These are phyloP conservation scores for Aspergillus diversus DNA, from an alignment of 495 filamentous ascomycete genomes.

Conservation along the genomic window DNA sequence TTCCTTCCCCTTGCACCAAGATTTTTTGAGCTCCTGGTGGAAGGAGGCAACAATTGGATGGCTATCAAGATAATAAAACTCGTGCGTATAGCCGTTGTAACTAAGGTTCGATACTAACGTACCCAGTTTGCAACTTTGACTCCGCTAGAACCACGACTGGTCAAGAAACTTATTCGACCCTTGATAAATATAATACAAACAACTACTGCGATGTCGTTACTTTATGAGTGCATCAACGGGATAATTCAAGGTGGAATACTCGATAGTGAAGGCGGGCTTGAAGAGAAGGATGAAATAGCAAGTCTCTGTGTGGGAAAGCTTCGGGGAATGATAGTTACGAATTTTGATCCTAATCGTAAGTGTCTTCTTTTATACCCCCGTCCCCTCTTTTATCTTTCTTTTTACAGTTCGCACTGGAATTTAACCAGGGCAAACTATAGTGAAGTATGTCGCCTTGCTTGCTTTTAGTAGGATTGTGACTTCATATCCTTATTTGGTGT, in stretches of 20 bases:
- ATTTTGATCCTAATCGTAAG: conserved; percentile 90
- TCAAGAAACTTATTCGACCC: conserved; percentile 93
- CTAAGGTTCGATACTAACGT: conserved; percentile 21
- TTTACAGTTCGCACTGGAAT: background rate
- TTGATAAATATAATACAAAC: conserved; percentile 90
- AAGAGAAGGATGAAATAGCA: conserved; percentile 91
- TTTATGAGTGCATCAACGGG: conserved; percentile 98
- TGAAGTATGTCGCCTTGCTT: conserved; percentile 95
- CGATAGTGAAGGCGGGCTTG: conserved; percentile 71
- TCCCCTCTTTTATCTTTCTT: background rate
- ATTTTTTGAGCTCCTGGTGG: conserved; percentile 89
- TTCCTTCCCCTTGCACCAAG: conserved; percentile 91
- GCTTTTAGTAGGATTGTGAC: conserved; percentile 93
- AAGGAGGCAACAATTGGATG: conserved; percentile 98
- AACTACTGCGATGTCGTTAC: conserved; percentile 91
- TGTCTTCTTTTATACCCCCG: background rate
- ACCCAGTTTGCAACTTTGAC: conserved; percentile 90
- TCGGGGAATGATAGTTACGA: conserved; percentile 87
- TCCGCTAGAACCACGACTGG: conserved; percentile 86
- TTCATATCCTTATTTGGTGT: conserved; percentile 84
- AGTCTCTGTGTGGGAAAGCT: conserved; percentile 89
- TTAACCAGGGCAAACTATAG: conserved; percentile 42
- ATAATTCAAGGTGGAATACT: conserved; percentile 96
- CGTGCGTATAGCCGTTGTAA: conserved; percentile 48
- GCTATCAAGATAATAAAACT: conserved; percentile 98